Percentiles rank a stretch among this genome's conserved stretches.
Conservation (phyloP, 805 yeast genomes). For the Teunomyces kruisii region DNA sequence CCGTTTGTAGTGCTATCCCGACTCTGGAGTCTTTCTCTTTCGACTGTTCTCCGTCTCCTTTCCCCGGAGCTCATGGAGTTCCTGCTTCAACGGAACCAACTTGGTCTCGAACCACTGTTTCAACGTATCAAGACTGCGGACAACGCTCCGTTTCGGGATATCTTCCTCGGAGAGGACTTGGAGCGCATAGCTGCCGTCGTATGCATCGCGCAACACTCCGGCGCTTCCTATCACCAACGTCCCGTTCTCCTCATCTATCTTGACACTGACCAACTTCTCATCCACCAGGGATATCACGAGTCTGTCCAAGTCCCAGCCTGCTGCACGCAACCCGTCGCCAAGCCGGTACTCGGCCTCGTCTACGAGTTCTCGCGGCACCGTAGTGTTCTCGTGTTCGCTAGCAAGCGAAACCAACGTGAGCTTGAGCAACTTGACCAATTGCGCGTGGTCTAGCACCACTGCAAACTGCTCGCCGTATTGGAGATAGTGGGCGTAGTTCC, state of each 20-base stretch:
- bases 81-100: background rate
- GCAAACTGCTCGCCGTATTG: slow-evolving; percentile 15
- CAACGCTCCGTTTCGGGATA: slow-evolving; percentile 17
- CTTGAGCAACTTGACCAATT: slow-evolving; percentile 22
- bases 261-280: slow-evolving; percentile 20
- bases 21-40: slow-evolving; percentile 10
- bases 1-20: too few species aligned
- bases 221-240: slow-evolving; percentile 18
- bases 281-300: slow-evolving; percentile 27
- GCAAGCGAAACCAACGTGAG: slow-evolving; percentile 26
- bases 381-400: slow-evolving; percentile 22
- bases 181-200: slow-evolving; percentile 22
- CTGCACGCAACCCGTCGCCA: slow-evolving; percentile 10
- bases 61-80: background rate
- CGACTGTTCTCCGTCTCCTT: slow-evolving; percentile 6
- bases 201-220: slow-evolving; percentile 30
- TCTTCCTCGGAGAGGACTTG: slow-evolving; percentile 25
- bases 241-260: slow-evolving; percentile 26
- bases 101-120: slow-evolving; percentile 11
- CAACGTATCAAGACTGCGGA: slow-evolving; percentile 16
- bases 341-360: slow-evolving; percentile 15
- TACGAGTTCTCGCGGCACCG: slow-evolving; percentile 15
- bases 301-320: slow-evolving; percentile 15
- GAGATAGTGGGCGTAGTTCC: slow-evolving; percentile 26
- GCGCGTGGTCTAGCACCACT: background rate